Evolutionary conservation across 257 asterid genomes (phyloP).

Genomic region (Eustoma russellianum): DNA sequence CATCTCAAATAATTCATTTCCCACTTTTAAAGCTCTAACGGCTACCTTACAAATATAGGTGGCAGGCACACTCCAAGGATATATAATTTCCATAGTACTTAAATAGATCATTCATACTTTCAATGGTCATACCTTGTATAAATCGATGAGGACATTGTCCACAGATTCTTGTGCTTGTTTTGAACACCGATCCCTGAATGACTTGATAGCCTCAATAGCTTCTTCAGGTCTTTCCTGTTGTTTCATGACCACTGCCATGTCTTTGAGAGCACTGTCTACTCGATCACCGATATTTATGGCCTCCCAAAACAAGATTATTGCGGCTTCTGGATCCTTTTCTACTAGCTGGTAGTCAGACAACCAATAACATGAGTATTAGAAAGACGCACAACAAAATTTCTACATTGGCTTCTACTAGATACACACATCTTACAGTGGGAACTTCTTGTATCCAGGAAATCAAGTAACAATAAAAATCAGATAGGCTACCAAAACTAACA

Average conservation of each 20-base stretch:
- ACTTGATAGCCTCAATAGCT: slow-evolving; percentile 80
- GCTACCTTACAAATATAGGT: neutral
- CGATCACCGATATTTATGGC: slow-evolving; percentile 78
- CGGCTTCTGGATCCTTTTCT: slow-evolving; percentile 69
- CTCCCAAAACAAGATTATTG: slow-evolving; percentile 66
- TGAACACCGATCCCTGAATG: slow-evolving; percentile 66
- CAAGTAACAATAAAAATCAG: too few relatives aligned
- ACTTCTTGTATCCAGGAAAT: too few relatives aligned
- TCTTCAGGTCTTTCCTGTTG: slow-evolving; percentile 72
- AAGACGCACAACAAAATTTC: too few relatives aligned
- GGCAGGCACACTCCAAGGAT: neutral
- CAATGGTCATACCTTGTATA: slow-evolving; percentile 52
- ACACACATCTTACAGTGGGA: neutral
- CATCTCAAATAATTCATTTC: too few relatives aligned
- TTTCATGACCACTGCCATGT: slow-evolving; percentile 92
- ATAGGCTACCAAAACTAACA: too few relatives aligned
- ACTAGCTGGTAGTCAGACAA: slow-evolving; percentile 41
- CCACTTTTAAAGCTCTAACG: too few relatives aligned
- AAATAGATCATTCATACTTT: neutral
- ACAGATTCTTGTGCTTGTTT: slow-evolving; percentile 83
- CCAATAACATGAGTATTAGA: neutral
- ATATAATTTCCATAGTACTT: neutral
- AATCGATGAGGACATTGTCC: slow-evolving; percentile 77
- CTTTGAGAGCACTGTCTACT: slow-evolving; percentile 89
- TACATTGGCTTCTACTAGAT: neutral